Base-by-base conservation (phyloP, 108 stramenopile genomes). In the Nitzschia palea region DNA sequence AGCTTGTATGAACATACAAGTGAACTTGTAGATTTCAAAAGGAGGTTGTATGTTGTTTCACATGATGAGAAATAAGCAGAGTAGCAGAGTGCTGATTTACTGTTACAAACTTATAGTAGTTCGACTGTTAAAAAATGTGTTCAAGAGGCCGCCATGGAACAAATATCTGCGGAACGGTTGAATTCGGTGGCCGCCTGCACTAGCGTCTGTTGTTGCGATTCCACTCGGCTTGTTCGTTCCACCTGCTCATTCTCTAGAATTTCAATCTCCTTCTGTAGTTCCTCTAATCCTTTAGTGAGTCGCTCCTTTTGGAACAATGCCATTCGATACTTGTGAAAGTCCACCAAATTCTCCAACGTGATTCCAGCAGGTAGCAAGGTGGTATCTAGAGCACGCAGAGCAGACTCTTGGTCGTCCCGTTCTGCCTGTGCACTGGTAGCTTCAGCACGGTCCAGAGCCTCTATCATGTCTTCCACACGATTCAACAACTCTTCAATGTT, bases 131-230 rank as follows among this genome's bases (percentile, higher is more conserved):
- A n/a, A n/a, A n/a, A n/a, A n/a, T n/a, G n/a, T n/a, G n/a, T n/a
- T n/a, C n/a, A 60, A 28, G 59, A 52, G 29, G 67, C 47, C 6
- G 68, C 76, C 76, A 76, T 78, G 58, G 77, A 70, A 55, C 70
- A 71, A n/a, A 47, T 52, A 78, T 78, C 47, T 3, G 77, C 77
- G 9, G 70, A 43, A 17, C 51, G 44, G 8, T 62, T 55, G 30
- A 71, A 31, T 55, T 78, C 59, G 2, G 6, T 43, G n/a, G 53
- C 69, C 28, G 58, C 63, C 26, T 33, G 2, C 27, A 71, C 47
- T n/a, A 78, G 53, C 23, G 30, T 36, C 26, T 23, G 32, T 23
- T 62, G 35, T 45, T 76, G 32, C 22, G 55, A 33, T 44, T 62
- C 36, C 9, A 65, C 28, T 5, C 34, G 12, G 14, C 28, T 45